phyloP scores from a whole-genome alignment of 2,329 filamentous ascomycete genomes.

The Colletotrichum melonis region DNA sequence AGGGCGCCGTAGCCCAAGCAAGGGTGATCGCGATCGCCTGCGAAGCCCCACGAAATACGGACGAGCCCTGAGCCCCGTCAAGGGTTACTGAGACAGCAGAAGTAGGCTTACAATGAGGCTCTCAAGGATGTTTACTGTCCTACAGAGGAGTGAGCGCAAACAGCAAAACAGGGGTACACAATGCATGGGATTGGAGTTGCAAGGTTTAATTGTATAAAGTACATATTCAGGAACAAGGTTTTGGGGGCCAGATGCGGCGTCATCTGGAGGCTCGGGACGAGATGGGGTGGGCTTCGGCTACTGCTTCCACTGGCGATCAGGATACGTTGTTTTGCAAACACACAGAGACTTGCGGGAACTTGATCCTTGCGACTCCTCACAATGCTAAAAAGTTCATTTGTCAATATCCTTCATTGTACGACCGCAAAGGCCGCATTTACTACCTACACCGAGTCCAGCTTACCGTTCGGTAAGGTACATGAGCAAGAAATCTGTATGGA shows the following conservation, averaged over 20 bases:
- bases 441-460: too few species aligned
- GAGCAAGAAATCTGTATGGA: too few species aligned
- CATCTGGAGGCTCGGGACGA: slow-evolving; percentile 15
- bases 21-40: slow-evolving; percentile 61
- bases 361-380: background rate
- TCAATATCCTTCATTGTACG: background rate
- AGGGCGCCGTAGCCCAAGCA: slow-evolving; percentile 59
- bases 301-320: background rate
- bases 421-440: background rate
- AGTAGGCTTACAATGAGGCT: background rate
- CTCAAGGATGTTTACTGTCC: background rate
- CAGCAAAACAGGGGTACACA: background rate
- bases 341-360: background rate
- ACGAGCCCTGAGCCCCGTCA: slow-evolving; percentile 48
- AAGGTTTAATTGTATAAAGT: slow-evolving; percentile 21
- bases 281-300: background rate
- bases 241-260: slow-evolving; percentile 24
- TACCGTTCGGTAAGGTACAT: too few species aligned
- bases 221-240: slow-evolving; percentile 2
- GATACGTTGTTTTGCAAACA: background rate
- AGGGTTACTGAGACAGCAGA: slow-evolving; percentile 41
- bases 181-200: slow-evolving; percentile 32
- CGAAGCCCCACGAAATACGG: slow-evolving; percentile 60
- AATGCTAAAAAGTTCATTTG: background rate
- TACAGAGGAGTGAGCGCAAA: background rate